Evolutionary conservation across 1,284 basidiomycete genomes (phyloP).

Genomic region (Boletus calvinii): DNA sequence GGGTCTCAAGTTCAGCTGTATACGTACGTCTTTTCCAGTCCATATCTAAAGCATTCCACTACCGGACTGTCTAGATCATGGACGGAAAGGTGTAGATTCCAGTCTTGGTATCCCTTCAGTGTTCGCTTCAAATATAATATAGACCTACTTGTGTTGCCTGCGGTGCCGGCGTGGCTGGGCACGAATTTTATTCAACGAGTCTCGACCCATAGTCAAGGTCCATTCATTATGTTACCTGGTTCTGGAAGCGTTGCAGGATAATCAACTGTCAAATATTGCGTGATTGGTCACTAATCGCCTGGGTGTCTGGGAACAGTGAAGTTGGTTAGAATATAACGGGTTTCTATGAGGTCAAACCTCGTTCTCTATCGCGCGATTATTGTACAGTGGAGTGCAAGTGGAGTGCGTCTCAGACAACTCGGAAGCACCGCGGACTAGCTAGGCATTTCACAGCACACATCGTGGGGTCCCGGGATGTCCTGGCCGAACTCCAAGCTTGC

Average conservation of each 20-base stretch:
- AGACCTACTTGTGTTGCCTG: neutral
- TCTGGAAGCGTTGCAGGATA: neutral
- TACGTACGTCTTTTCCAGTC: slow-evolving; percentile 18
- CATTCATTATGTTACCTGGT: neutral
- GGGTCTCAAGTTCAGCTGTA: slow-evolving; percentile 37
- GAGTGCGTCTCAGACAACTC: neutral
- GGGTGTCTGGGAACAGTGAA: neutral
- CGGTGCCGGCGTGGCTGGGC: neutral
- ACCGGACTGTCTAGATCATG: slow-evolving; percentile 22
- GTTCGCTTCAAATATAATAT: slow-evolving; percentile 1
- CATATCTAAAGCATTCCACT: neutral
- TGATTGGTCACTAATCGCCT: no score
- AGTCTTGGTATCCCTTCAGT: neutral
- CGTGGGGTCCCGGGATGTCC: no score
- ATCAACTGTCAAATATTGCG: neutral
- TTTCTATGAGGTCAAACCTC: neutral
- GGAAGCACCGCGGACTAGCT: no score
- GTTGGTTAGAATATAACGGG: neutral
- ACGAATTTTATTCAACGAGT: no score
- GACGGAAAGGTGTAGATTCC: slow-evolving; percentile 22
- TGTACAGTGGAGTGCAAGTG: neutral
- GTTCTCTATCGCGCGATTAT: neutral
- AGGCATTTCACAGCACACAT: neutral
- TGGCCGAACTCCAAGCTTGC: no score
- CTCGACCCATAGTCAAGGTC: neutral